phyloP scores from a whole-genome alignment of 2,329 filamentous ascomycete species.

The Pleomassaria siparia region DNA sequence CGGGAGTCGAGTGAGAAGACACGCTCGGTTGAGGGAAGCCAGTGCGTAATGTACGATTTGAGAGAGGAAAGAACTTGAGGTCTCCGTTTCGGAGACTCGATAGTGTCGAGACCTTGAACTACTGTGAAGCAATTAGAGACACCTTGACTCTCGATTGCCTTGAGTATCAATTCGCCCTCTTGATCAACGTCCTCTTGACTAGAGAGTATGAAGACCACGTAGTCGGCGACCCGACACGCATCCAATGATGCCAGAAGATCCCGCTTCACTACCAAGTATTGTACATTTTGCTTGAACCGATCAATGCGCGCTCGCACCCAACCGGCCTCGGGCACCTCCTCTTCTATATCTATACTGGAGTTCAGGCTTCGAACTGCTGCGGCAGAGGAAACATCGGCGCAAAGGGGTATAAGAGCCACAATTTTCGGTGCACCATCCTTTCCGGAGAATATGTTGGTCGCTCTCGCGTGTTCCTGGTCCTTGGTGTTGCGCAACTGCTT shows the following conservation, averaged over 20 bases:
- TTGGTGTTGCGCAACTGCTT: constrained; percentile 86
- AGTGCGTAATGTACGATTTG: constrained; percentile 91
- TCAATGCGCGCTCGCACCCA: constrained; percentile 71
- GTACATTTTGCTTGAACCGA: constrained; percentile 90
- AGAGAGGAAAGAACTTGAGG: constrained; percentile 77
- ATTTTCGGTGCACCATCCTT: constrained; percentile 84
- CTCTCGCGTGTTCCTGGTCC: constrained; percentile 77
- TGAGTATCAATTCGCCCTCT: constrained; percentile 80
- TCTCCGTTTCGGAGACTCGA: constrained; percentile 78
- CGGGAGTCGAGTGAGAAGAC: constrained; percentile 84
- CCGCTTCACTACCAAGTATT: constrained; percentile 75
- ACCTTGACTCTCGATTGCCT: constrained; percentile 88
- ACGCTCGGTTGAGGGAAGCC: constrained; percentile 90
- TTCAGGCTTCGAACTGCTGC: constrained; percentile 72
- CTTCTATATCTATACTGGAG: constrained; percentile 75
- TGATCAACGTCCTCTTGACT: constrained; percentile 81
- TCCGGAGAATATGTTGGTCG: constrained; percentile 80
- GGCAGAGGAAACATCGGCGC: constrained; percentile 67
- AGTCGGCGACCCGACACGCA: constrained; percentile 85
- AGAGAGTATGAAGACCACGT: constrained; percentile 83
- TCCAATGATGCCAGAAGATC: constrained; percentile 80
- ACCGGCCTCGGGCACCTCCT: constrained; percentile 61
- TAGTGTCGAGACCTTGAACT: constrained; percentile 74
- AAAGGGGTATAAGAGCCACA: constrained; percentile 84
- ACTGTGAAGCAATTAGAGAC: constrained; percentile 89